These are phyloP conservation scores for Crepidotus variabilis DNA, from an alignment of 768 basidiomycete genomes.

Conservation along the genomic window DNA sequence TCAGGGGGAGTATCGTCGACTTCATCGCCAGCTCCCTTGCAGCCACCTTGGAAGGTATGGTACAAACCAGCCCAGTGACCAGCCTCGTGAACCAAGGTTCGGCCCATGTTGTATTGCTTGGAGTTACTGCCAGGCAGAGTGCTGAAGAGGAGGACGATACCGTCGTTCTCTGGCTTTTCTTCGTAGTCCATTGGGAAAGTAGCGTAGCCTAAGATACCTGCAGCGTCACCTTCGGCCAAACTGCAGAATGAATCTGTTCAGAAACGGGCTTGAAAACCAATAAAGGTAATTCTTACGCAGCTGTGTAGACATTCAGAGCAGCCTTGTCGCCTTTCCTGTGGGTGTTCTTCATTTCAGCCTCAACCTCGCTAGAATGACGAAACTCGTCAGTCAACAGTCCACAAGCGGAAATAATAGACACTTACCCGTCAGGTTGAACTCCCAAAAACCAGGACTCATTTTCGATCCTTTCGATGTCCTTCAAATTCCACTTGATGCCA, in stretches of 20 bases:
- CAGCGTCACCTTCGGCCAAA: slow-evolving; percentile 22
- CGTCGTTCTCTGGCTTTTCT: slow-evolving; percentile 37
- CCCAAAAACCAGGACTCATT: slow-evolving; percentile 46
- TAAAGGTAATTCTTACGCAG: slow-evolving; percentile 29
- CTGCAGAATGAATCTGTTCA: slow-evolving; percentile 17
- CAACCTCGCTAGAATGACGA: slow-evolving; percentile 20
- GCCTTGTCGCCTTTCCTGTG: slow-evolving; percentile 37
- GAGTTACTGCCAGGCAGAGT: slow-evolving; percentile 38
- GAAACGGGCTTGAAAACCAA: background rate
- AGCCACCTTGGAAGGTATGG: slow-evolving; percentile 54
- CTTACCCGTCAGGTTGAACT: slow-evolving; percentile 29
- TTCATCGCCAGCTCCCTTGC: slow-evolving; percentile 30
- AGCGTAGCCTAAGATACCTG: slow-evolving; percentile 45
- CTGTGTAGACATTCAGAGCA: slow-evolving; percentile 48
- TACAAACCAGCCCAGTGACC: slow-evolving; percentile 57
- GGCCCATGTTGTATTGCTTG: slow-evolving; percentile 35
- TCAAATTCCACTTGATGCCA: slow-evolving; percentile 37
- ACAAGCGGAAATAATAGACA: background rate
- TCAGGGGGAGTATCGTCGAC: slow-evolving; percentile 43
- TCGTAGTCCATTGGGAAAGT: slow-evolving; percentile 46
- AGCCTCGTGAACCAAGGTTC: slow-evolving; percentile 50
- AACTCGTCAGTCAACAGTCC: background rate
- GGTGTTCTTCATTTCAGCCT: slow-evolving; percentile 39
- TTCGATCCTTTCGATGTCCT: slow-evolving; percentile 36
- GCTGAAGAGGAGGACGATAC: slow-evolving; percentile 38